Base-by-base conservation (phyloP, 306 rosid species). In the Calophaca sinica region DNA sequence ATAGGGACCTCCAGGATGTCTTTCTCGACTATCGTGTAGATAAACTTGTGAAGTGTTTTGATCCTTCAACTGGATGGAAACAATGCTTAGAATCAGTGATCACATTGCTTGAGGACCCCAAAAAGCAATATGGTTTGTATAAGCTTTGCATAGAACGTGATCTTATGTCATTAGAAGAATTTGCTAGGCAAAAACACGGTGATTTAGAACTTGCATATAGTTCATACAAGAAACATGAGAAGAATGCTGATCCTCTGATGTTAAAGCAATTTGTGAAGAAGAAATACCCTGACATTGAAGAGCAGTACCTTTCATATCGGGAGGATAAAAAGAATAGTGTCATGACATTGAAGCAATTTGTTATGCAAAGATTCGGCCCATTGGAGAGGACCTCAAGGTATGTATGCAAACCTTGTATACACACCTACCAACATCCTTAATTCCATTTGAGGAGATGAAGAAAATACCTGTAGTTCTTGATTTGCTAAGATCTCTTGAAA, bases 341-440 rank as follows among this genome's bases (percentile, higher is more conserved):
- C 3, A 80, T 80, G 79, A 67, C 75, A 48, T 6, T 73, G 8
- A 82, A 62, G 36, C 75, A 73, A 75, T 89, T 80, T 79, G 41
- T 86, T 4, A 75, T 51, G 80, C 36, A 65, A 26, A 74, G 2
- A 8, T 78, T 84, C 15, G 11, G 44, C 44, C 2, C 61, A 61
- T 81, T 2, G 41, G 11, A 32, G 55, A 20, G 54, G 44, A 48
- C 29, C 84, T 90, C 31, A 50, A 61, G 9, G 7, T 8, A 28
- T 62, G n/a, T 31, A 70, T 68, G 74, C 50, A 46, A 51, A 71
- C 41, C 71, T 63, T 90, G 72, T 82, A 32, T 29, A 86, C 86
- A 1, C 90, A 90, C 58, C 13, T 88, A n/a, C 96, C 91, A 55
- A 83, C 96, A 33, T 76, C 84, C 49, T 38, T 74, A n/a, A 45